Evolutionary conservation across 1,139 yeast species (phyloP).

Genomic region (Yamadazyma kanchanaburiensis): DNA sequence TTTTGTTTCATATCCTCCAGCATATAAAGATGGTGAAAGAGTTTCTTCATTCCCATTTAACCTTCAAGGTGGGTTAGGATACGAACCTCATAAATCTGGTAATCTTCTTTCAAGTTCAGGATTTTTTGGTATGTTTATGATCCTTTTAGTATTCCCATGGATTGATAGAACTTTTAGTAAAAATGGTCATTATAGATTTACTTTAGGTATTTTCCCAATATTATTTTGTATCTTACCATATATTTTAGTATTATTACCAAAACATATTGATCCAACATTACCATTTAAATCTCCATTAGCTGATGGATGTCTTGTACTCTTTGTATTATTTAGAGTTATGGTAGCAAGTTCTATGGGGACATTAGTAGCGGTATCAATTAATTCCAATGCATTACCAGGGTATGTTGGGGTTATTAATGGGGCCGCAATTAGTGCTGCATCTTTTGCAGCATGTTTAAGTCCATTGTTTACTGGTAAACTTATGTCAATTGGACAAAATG

Average conservation of each 20-base stretch:
- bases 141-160: constrained; percentile 50
- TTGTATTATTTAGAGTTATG: constrained; percentile 17
- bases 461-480: constrained; percentile 56
- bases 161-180: constrained; percentile 49
- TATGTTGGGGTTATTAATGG: constrained; percentile 51
- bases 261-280: constrained; percentile 8
- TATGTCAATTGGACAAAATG: constrained; percentile 43
- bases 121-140: constrained; percentile 47
- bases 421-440: constrained; percentile 43
- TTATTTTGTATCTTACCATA: constrained; percentile 49
- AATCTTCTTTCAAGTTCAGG: constrained; percentile 53
- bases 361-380: constrained; percentile 39
- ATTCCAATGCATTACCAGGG: constrained; percentile 41
- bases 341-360: constrained; percentile 30
- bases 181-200: constrained; percentile 38
- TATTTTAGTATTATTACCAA: constrained; percentile 35
- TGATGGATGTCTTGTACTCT: constrained; percentile 18
- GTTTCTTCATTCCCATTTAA: constrained; percentile 33
- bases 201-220: constrained; percentile 42
- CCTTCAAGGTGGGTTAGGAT: constrained; percentile 27
- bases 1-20: constrained; percentile 34
- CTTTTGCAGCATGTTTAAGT: constrained; percentile 54
- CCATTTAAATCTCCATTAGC: constrained; percentile 19
- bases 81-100: constrained; percentile 46
- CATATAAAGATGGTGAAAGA: constrained; percentile 24